Conservation (phyloP, 2,329 filamentous ascomycete genomes). For the Leptographium procerum region DNA sequence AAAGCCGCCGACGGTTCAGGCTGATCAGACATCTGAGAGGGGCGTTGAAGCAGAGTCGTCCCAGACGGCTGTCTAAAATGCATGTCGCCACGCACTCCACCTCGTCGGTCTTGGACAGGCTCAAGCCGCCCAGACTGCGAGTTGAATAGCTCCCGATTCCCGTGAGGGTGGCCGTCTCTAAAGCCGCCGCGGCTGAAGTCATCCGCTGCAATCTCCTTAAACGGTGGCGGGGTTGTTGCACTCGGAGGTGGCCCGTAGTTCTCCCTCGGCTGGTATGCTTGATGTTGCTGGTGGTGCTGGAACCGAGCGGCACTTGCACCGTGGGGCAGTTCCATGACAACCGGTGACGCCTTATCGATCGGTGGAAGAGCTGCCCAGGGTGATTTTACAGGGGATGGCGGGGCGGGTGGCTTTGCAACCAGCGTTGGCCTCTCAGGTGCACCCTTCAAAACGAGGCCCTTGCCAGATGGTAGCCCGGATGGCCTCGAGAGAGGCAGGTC, state of each 20-base stretch:
- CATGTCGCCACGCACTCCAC: constrained; percentile 54
- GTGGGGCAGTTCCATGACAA: constrained; percentile 42
- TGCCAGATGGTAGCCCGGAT: constrained; percentile 38
- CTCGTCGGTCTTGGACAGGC: constrained; percentile 69
- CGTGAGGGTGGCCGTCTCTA: constrained; percentile 55
- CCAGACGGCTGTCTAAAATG: constrained; percentile 51
- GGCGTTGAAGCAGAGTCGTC: constrained; percentile 61
- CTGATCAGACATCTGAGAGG: constrained; percentile 45
- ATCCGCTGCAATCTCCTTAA: constrained; percentile 84
- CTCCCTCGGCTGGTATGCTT: constrained; percentile 35
- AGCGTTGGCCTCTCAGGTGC: constrained; percentile 60
- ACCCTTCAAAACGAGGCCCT: constrained; percentile 54
- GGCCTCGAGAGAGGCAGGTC: constrained; percentile 32
- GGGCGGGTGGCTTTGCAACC: constrained; percentile 58
- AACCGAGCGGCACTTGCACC: background rate
- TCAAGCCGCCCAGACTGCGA: constrained; percentile 93
- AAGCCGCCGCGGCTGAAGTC: constrained; percentile 80
- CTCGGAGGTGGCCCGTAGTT: constrained; percentile 25
- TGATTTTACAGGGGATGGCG: constrained; percentile 66
- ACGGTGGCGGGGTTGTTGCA: constrained; percentile 30
- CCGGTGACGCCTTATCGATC: constrained; percentile 67
- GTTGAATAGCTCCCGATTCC: constrained; percentile 74
- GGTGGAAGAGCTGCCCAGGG: constrained; percentile 85
- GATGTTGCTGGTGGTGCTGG: constrained; percentile 1
- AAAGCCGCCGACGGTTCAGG: constrained; percentile 78